Evolutionary conservation across 768 basidiomycete genomes (phyloP).

Genomic region (Tulasnella calospora): DNA sequence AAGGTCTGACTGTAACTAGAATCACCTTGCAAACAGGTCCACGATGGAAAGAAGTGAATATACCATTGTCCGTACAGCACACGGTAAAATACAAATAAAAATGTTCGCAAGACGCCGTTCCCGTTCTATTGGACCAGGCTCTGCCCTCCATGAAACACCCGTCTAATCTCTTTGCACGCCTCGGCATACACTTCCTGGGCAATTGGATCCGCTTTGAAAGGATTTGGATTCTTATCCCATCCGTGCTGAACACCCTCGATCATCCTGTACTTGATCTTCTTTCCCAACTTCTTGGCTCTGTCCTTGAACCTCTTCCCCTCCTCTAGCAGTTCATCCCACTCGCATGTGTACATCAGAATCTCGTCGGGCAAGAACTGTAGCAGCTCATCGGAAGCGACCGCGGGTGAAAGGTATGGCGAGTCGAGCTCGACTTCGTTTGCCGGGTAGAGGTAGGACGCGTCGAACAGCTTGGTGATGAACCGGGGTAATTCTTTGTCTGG

Average conservation of each 20-base stretch:
- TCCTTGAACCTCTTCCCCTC: constrained; percentile 63
- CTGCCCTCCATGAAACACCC: constrained; percentile 13
- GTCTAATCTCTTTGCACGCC: constrained; percentile 7
- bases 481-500: constrained; percentile 52
- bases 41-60: no score
- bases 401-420: constrained; percentile 49
- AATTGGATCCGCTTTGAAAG: not conserved
- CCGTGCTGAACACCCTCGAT: constrained; percentile 52
- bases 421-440: constrained; percentile 61
- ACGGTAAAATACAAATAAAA: no score
- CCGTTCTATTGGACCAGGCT: not conserved
- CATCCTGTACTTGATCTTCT: constrained; percentile 49
- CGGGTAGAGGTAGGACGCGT: constrained; percentile 58
- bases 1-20: no score
- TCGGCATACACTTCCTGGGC: not conserved
- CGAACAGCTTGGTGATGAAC: constrained; percentile 63
- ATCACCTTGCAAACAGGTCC: no score
- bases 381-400: constrained; percentile 60
- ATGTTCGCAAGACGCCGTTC: no score
- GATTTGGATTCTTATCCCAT: constrained; percentile 7
- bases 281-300: constrained; percentile 50
- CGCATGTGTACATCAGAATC: constrained; percentile 48
- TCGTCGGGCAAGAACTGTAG: constrained; percentile 53
- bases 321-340: constrained; percentile 60
- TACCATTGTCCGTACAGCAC: no score